A percentile compares a stretch with the other conserved stretches of the same genome.
These are phyloP conservation scores for Alternaria tenuissima DNA, from an alignment of 2,329 filamentous ascomycete genomes.

Conservation along the genomic window DNA sequence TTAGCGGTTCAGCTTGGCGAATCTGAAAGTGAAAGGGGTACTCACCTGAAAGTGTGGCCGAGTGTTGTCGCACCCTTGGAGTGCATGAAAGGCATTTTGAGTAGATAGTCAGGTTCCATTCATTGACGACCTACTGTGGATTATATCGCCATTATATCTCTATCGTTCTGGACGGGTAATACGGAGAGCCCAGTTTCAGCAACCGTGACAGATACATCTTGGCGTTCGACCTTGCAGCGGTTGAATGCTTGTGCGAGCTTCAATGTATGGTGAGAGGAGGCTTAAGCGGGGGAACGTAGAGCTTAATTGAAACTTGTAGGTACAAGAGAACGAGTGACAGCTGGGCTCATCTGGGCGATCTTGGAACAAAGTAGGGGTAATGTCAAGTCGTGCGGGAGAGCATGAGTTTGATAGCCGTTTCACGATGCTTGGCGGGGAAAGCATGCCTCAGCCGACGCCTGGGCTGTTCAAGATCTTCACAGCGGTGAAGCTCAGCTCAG, in stretches of 20 bases:
- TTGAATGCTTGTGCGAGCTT: slow-evolving; percentile 22
- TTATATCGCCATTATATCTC: slow-evolving; percentile 15
- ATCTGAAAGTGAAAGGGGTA: neutral
- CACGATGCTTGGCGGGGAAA: slow-evolving; percentile 26
- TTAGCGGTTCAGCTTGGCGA: slow-evolving; percentile 20
- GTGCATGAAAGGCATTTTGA: slow-evolving; percentile 49
- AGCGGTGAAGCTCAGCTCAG: neutral
- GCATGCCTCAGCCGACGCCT: slow-evolving; percentile 21
- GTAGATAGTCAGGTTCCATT: slow-evolving; percentile 46
- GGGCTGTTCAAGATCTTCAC: neutral
- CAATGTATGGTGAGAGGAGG: slow-evolving; percentile 12
- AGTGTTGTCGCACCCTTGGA: slow-evolving; percentile 42
- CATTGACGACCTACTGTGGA: slow-evolving; percentile 21
- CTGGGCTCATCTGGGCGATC: slow-evolving; percentile 18
- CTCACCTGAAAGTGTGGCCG: slow-evolving; percentile 47
- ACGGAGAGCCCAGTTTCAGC: slow-evolving; percentile 28
- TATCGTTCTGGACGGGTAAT: slow-evolving; percentile 4
- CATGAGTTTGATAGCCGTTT: slow-evolving; percentile 29
- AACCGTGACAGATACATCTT: slow-evolving; percentile 28
- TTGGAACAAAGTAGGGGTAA: slow-evolving; percentile 16
- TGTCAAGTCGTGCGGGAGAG: slow-evolving; percentile 14
- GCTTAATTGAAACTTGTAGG: slow-evolving; percentile 28
- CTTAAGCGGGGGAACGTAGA: slow-evolving; percentile 13
- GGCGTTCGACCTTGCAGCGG: slow-evolving; percentile 31
- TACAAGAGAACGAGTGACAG: slow-evolving; percentile 8